Evolutionary conservation across 2,329 filamentous ascomycete species (phyloP), one percentile per base, ranked within the genome.

Genomic region (Stemphylium lycopersici): DNA sequence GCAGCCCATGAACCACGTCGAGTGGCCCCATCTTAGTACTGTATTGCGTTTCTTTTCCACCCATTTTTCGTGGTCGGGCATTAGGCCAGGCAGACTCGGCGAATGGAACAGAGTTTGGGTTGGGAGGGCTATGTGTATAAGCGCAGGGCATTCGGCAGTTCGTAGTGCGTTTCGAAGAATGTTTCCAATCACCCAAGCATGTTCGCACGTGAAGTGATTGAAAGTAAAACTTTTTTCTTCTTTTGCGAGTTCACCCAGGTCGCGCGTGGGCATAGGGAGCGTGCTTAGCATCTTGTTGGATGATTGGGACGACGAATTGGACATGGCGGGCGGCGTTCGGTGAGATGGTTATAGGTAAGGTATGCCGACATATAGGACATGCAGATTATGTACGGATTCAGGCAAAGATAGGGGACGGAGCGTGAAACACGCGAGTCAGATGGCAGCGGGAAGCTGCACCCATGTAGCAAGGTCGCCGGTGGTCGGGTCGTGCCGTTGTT

Each of bases 51-150:
- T 93, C 31, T 90, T 80, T 33, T 80, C 76, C 2, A 71, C 61
- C 71, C 87, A 90, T 24, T 76, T 76, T 71, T 90, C 87, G 67
- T 90, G 88, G 72, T 93, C 90, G 0, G 89, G 87, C 56, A 83
- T 80, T 4, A 86, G 84, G 6, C 90, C 90, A 0, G 84, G 77
- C 36, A 88, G 84, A 0, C 87, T 88, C 3, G 84, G 85, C 53
- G 81, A 79, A 71, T 92, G 89, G 79, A 91, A 93, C 16, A 93
- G 76, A 1, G 85, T 79, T 65, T 89, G 87, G 13, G 76, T 73
- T 67, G 84, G 82, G n/a, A 87, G 80, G 29, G 82, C 78, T 73
- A 90, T 89, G 68, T 84, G 84, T 66, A 90, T 84, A 31, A 90
- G 77, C 18, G 81, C 80, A 0, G 87, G 81, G 40, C 81, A 80